Evolutionary conservation across 768 basidiomycete species (phyloP).

Genomic region (Auriscalpium microsporum): DNA sequence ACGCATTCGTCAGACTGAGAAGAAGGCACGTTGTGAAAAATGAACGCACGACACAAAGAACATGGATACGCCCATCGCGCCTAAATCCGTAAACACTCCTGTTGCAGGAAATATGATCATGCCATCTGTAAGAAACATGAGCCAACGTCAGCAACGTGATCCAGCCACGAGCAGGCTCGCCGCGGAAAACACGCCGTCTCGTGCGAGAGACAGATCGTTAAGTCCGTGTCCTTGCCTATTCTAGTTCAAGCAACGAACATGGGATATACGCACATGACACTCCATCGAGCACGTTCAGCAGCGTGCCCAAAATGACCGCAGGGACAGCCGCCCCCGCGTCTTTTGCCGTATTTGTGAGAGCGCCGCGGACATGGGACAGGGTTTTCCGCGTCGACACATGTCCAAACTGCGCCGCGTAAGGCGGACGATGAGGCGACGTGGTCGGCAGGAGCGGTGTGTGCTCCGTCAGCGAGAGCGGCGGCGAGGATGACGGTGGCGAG

Average conservation of each 20-base stretch:
- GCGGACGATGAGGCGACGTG: neutral
- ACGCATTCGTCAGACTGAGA: conserved; percentile 1
- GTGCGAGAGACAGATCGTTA: no score
- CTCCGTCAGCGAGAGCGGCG: conserved; percentile 6
- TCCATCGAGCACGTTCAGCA: conserved; percentile 90
- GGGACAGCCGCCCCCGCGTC: conserved; percentile 46
- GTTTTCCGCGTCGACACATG: neutral
- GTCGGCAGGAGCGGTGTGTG: conserved; percentile 8
- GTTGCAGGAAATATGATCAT: conserved; percentile 93
- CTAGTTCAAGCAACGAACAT: neutral
- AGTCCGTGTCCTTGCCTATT: no score
- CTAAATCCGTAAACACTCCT: conserved; percentile 71
- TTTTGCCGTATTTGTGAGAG: neutral
- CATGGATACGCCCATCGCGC: conserved; percentile 89
- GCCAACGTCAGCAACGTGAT: neutral
- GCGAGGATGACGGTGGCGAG: neutral
- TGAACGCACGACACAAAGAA: conserved; percentile 72
- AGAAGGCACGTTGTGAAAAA: neutral
- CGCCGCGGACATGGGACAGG: conserved; percentile 1
- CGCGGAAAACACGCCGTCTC: no score
- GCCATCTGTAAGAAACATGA: conserved; percentile 48
- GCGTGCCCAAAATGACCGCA: conserved; percentile 72
- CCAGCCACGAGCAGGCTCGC: neutral
- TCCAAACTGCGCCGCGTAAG: neutral
- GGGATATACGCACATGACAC: conserved; percentile 62